A percentile compares a stretch with the other conserved stretches of the same genome.
Conservation (phyloP, 1,284 basidiomycete species). For the Cutaneotrichosporon sp. region DNA sequence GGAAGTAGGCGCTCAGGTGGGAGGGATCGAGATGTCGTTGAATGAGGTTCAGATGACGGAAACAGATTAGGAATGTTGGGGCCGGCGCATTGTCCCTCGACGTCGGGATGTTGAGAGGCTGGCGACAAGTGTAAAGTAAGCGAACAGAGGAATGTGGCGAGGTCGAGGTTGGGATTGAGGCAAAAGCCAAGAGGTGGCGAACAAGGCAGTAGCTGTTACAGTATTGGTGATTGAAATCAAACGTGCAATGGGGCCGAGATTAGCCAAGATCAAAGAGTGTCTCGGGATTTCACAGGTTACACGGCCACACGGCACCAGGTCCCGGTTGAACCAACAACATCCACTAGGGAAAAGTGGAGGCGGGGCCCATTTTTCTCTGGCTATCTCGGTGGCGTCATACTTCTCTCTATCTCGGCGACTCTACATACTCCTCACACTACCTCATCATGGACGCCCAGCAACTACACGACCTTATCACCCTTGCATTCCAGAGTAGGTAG, state of each 20-base stretch:
- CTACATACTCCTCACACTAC: background rate
- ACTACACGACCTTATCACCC: slow-evolving; percentile 37
- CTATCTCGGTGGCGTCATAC: no score
- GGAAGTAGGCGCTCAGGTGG: background rate
- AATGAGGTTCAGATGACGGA: background rate
- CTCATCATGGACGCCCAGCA: slow-evolving; percentile 18
- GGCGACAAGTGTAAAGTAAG: no score
- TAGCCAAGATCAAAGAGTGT: no score
- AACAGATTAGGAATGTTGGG: background rate
- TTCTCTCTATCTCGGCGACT: background rate
- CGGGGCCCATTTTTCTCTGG: no score
- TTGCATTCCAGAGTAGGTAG: slow-evolving; percentile 30
- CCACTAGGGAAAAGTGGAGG: background rate
- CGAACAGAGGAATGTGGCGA: no score
- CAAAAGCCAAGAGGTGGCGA: no score
- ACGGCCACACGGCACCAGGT: no score
- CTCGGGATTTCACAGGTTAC: no score
- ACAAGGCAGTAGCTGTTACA: no score
- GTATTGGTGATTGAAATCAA: background rate
- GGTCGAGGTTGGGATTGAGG: no score
- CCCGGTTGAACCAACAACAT: background rate
- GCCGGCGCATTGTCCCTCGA: background rate
- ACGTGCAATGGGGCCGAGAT: background rate
- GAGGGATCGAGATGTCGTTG: no score
- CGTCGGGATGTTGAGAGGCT: no score